These are phyloP conservation scores for Omphalotus guepiniiformis DNA, from an alignment of 768 basidiomycete genomes.

Conservation along the genomic window DNA sequence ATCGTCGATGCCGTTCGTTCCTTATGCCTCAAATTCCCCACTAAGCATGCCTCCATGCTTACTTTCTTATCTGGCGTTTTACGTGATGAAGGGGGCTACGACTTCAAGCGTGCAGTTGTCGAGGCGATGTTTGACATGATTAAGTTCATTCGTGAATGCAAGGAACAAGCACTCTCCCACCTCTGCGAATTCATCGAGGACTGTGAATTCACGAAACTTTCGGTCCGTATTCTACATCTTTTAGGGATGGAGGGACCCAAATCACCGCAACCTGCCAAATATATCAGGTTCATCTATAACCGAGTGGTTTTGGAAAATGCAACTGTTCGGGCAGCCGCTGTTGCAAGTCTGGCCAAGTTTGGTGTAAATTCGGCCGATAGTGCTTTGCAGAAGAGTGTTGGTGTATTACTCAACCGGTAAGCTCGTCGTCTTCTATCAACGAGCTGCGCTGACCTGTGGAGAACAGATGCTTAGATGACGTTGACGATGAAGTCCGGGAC, in stretches of 20 bases:
- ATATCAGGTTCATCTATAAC: constrained; percentile 99
- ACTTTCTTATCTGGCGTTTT: constrained; percentile 95
- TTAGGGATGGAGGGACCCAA: constrained; percentile 96
- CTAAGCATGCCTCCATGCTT: constrained; percentile 96
- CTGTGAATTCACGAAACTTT: constrained; percentile 99
- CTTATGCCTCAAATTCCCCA: constrained; percentile 97
- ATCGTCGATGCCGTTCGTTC: constrained; percentile 98
- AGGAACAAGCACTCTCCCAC: constrained; percentile 96
- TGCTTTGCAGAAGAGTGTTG: constrained; percentile 78
- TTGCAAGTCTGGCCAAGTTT: constrained; percentile 93
- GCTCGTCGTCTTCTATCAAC: constrained; percentile 7
- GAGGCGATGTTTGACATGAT: constrained; percentile 99
- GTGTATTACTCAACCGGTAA: constrained; percentile 27
- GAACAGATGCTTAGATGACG: constrained; percentile 88
- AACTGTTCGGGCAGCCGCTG: constrained; percentile 94
- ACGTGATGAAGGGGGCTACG: constrained; percentile 97
- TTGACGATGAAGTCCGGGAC: constrained; percentile 98
- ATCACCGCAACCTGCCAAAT: constrained; percentile 94
- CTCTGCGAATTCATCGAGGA: constrained; percentile 99
- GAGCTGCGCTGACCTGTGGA: neutral
- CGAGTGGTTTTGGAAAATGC: constrained; percentile 98
- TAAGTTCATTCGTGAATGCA: constrained; percentile 92
- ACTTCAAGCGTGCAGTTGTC: constrained; percentile 98
- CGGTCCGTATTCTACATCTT: constrained; percentile 92
- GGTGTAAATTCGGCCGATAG: constrained; percentile 84